Evolutionary conservation across 768 basidiomycete species (phyloP), one percentile per base, ranked within the genome.

Genomic region (Lactarius trivialis): DNA sequence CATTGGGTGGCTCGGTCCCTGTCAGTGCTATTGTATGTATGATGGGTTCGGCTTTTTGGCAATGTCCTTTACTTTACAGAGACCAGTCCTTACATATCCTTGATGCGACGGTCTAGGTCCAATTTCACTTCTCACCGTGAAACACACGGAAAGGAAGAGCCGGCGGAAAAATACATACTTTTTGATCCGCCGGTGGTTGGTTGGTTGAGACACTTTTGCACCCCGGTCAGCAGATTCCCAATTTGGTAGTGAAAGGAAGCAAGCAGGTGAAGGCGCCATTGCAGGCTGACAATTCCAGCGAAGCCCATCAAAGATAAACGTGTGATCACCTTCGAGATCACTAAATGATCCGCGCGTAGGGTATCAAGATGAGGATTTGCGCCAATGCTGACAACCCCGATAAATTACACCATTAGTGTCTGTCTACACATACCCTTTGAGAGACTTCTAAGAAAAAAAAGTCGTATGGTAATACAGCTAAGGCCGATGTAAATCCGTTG

Each of bases 391-490:
- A 64, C 63, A 60, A 64, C 30, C 53, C 55, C 54, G 54, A 64
- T 64, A 64, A 64, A 64, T 64, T 64, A 64, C 63, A 45, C 58
- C 45, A 64, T 64, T 64, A 64, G 54, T 48, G 45, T 48, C 56
- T 64, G 63, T 58, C 63, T 64, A 64, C 58, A 56, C 54, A 49
- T 60, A 64, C 57, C 63, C 48, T 55, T n/a, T 64, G 51, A 60
- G 58, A 63, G 63, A 64, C 63, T 64, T 60, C 54, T 60, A 64
- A 54, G n/a, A 39, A 55, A 55, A 55, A 55, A 63, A 63, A 64
- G 63, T 64, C 63, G 58, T 64, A 56, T 59, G 54, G 53, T 60
- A 60, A 59, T 63, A 64, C 63, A 63, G 57, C 15, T 41, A 15
- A 49, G 55, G 37, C 53, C 62, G 53, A 56, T 63, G 62, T 45